Evolutionary conservation across 768 basidiomycete genomes (phyloP), one percentile per base, ranked within the genome.

Genomic region (Xanthoconium stramineum): DNA sequence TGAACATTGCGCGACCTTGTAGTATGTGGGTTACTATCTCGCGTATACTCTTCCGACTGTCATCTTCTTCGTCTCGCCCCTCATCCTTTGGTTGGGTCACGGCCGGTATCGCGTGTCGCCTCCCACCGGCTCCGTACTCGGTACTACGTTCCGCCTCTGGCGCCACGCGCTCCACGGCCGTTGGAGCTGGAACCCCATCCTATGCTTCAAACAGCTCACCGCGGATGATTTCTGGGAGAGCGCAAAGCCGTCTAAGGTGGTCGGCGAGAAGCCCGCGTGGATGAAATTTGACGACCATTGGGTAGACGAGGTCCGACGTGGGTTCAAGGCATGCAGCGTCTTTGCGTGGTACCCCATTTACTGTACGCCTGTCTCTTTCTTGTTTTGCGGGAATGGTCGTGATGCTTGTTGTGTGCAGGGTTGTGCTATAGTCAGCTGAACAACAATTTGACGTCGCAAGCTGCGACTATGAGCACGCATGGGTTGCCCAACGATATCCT

Each of bases 231-330:
- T 90, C 74, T 91, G 87, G 88, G 88, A 91, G 45, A 73, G 61
- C 45, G 85, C 76, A 4, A 89, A 88, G 67, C 89, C 89, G 0
- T 87, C 85, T 61, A 75, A 74, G 35, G 70, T 77, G 36, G 62
- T 65, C 3, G 78, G 67, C 1, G 71, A 72, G 32, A 65, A 69
- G 74, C 88, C 77, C 58, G 56, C 29, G 73, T 86, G 85, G 88
- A 89, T 91, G 86, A 83, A 72, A 6, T 91, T 83, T 56, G 88
- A 91, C 61, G 89, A 91, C 62, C 66, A 76, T 50, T 91, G 88
- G 86, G 87, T 91, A 14, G 88, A 89, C 49, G 89, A 91, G 63
- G 80, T 91, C 40, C 74, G 76, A 51, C 80, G 89, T 51, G 88
- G 87, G 2, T 66, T 90, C 67, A 88, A 86, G 65, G 89, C 89